These are phyloP conservation scores for Cicer arietinum DNA, from an alignment of 306 rosid genomes.

Conservation along the genomic window DNA sequence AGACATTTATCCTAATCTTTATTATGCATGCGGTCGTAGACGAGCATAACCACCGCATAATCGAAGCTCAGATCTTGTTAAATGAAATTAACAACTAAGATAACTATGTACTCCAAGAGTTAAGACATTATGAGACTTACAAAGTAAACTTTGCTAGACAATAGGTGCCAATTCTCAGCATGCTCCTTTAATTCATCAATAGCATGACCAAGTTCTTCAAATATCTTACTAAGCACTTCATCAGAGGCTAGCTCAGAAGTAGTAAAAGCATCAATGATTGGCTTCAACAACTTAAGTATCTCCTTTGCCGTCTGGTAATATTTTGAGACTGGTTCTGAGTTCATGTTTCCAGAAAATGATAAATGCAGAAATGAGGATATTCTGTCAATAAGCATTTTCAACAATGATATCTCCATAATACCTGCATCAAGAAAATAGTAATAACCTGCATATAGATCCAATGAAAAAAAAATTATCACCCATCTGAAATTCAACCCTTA, in stretches of 20 bases:
- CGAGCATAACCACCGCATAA: conserved; percentile 35
- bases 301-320: conserved; percentile 77
- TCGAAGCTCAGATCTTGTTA: conserved; percentile 27
- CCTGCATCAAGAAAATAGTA: conserved; percentile 62
- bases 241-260: conserved; percentile 69
- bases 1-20: conserved; percentile 30
- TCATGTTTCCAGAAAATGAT: conserved; percentile 66
- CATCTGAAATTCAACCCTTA: conserved; percentile 26
- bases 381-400: conserved; percentile 66
- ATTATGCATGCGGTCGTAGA: conserved; percentile 19
- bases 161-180: conserved; percentile 75
- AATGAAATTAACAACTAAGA: conserved; percentile 28
- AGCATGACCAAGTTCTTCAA: conserved; percentile 68
- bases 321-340: conserved; percentile 68
- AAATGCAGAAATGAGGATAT: conserved; percentile 77
- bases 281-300: conserved; percentile 80
- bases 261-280: conserved; percentile 72
- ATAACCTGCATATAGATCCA: conserved; percentile 35
- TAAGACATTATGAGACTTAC: conserved; percentile 64
- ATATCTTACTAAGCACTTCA: conserved; percentile 67
- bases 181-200: conserved; percentile 78
- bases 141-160: conserved; percentile 88
- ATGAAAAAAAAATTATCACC: conserved; percentile 12
- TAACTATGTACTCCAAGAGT: conserved; percentile 5
- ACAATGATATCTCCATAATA: conserved; percentile 82